Evolutionary conservation across 139 green algal species (phyloP).

Genomic region (Chloropicon primus): DNA sequence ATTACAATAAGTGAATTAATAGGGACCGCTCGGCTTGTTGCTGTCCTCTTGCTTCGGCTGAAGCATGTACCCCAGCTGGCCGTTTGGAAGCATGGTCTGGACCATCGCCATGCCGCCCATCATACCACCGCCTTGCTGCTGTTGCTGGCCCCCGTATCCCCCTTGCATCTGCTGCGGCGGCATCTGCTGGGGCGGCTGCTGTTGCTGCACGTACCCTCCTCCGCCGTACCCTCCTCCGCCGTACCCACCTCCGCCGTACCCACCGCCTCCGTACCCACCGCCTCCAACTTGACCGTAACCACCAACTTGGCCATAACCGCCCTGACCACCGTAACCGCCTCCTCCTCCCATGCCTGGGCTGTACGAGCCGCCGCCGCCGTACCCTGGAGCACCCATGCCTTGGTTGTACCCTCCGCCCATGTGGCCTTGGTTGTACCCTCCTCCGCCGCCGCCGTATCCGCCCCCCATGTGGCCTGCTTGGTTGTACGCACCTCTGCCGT

Average conservation of each 20-base stretch:
- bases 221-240: neutral
- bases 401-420: no score
- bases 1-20: no score
- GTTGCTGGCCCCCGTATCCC: no score
- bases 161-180: no score
- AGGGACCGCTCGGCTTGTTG: neutral
- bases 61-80: neutral
- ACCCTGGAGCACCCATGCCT: no score
- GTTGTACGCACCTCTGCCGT: neutral
- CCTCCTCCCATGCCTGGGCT: no score
- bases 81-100: neutral
- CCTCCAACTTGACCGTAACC: no score
- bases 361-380: no score
- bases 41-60: neutral
- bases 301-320: no score
- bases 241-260: neutral
- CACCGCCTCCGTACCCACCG: neutral
- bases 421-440: neutral
- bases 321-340: no score
- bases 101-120: neutral
- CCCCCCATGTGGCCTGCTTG: neutral
- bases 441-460: neutral
- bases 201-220: neutral
- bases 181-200: no score
- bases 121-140: no score